These are phyloP conservation scores for Medicago arabica DNA, from an alignment of 306 rosid species.

Conservation along the genomic window DNA sequence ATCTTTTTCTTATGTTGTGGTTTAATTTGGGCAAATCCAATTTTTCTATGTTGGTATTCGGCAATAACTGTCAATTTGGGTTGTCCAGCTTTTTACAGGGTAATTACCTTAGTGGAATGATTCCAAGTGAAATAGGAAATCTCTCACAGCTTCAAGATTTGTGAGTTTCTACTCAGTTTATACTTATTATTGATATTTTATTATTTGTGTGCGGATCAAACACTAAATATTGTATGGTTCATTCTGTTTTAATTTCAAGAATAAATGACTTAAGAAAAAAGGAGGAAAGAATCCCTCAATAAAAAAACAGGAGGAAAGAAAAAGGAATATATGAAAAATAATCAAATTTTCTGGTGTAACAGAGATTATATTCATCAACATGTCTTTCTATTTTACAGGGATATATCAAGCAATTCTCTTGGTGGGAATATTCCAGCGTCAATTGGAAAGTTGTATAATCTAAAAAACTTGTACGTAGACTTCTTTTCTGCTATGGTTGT, in stretches of 20 bases:
- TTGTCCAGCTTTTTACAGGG: constrained; percentile 89
- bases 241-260: constrained; percentile 34
- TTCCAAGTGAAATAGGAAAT: constrained; percentile 87
- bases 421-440: constrained; percentile 80
- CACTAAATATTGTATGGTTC: constrained; percentile 19
- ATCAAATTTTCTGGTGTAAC: constrained; percentile 5
- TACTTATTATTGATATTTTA: constrained; percentile 34
- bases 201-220: constrained; percentile 28
- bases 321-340: constrained; percentile 12
- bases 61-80: constrained; percentile 38
- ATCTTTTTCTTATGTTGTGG: constrained; percentile 30
- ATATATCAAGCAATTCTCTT: constrained; percentile 92
- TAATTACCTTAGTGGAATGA: constrained; percentile 85
- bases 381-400: constrained; percentile 61
- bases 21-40: constrained; percentile 15
- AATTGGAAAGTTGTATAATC: constrained; percentile 81
- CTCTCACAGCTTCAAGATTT: constrained; percentile 73
- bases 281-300: no score
- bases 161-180: constrained; percentile 59
- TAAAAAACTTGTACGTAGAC: constrained; percentile 67
- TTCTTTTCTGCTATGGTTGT: constrained; percentile 34
- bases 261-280: constrained; percentile 9
- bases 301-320: neutral
- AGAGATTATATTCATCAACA: constrained; percentile 34
- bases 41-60: constrained; percentile 38